A percentile compares a stretch with the other conserved stretches of the same genome.
phyloP scores from a whole-genome alignment of 257 asterid species.

The Solanum bulbocastanum region DNA sequence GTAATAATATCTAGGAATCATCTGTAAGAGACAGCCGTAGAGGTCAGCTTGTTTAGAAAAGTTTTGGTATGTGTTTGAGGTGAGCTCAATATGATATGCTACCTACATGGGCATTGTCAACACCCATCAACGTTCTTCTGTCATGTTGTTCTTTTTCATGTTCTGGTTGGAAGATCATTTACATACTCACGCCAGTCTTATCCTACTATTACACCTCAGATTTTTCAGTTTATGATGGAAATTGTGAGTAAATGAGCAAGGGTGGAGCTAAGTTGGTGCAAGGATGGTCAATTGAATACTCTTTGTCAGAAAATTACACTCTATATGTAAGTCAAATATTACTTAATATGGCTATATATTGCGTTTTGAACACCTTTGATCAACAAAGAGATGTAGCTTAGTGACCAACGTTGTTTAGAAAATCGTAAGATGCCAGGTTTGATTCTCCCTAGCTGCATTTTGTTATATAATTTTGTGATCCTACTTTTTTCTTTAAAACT shows the following conservation, averaged over 20 bases:
- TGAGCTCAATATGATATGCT: background rate
- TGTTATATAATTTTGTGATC: background rate
- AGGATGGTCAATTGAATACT: background rate
- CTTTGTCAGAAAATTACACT: background rate
- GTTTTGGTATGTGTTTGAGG: background rate
- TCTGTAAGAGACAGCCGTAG: background rate
- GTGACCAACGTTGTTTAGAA: background rate
- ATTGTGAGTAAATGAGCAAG: background rate
- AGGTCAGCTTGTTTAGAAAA: background rate
- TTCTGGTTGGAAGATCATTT: background rate
- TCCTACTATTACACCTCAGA: background rate
- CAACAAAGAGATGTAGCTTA: background rate
- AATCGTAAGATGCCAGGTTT: background rate
- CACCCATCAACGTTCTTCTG: background rate
- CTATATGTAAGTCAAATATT: background rate
- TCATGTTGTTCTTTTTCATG: background rate
- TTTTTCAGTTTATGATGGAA: background rate
- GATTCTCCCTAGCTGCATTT: background rate
- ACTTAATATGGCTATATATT: background rate
- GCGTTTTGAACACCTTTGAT: background rate
- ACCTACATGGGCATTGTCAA: background rate
- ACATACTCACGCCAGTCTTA: background rate
- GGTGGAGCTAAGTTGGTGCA: background rate
- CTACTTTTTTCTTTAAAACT: background rate
- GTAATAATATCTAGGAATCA: background rate